phyloP scores from a whole-genome alignment of 2,329 filamentous ascomycete genomes.

The Colletotrichum caudatum region DNA sequence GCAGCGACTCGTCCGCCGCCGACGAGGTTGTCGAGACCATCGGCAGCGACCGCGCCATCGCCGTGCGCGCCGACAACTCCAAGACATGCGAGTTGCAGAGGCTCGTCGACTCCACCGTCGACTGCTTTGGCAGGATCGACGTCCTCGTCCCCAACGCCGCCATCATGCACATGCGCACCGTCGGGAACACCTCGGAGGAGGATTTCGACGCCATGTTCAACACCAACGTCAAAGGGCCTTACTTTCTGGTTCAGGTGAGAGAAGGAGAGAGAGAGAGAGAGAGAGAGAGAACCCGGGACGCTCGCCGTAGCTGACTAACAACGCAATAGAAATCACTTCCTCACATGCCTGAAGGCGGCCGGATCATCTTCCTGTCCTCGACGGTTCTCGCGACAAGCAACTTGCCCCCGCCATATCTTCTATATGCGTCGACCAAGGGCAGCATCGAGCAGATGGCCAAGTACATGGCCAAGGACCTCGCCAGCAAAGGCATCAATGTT shows the following conservation, averaged over 20 bases:
- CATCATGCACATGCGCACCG: constrained; percentile 60
- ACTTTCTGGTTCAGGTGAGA: constrained; percentile 61
- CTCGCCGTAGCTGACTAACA: background rate
- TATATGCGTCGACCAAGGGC: constrained; percentile 69
- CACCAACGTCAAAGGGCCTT: constrained; percentile 69
- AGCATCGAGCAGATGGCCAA: constrained; percentile 70
- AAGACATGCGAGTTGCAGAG: constrained; percentile 58
- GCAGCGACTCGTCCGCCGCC: constrained; percentile 58
- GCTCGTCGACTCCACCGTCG: constrained; percentile 62
- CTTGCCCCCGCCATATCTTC: constrained; percentile 59
- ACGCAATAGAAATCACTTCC: constrained; percentile 59
- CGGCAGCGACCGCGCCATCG: constrained; percentile 60
- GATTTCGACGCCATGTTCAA: constrained; percentile 63
- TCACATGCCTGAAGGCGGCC: constrained; percentile 61
- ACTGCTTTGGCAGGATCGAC: constrained; percentile 68
- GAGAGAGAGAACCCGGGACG: background rate
- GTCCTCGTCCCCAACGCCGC: constrained; percentile 69
- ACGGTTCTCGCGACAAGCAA: constrained; percentile 51
- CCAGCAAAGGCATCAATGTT: constrained; percentile 56
- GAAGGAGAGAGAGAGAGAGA: constrained; percentile 47
- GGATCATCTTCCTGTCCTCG: constrained; percentile 66
- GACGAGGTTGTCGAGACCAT: constrained; percentile 60
- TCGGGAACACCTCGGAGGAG: constrained; percentile 62
- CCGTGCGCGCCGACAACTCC: constrained; percentile 68
- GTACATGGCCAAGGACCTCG: constrained; percentile 67